Evolutionary conservation across 2,329 filamentous ascomycete species (phyloP).

Genomic region (Monascus ruber): DNA sequence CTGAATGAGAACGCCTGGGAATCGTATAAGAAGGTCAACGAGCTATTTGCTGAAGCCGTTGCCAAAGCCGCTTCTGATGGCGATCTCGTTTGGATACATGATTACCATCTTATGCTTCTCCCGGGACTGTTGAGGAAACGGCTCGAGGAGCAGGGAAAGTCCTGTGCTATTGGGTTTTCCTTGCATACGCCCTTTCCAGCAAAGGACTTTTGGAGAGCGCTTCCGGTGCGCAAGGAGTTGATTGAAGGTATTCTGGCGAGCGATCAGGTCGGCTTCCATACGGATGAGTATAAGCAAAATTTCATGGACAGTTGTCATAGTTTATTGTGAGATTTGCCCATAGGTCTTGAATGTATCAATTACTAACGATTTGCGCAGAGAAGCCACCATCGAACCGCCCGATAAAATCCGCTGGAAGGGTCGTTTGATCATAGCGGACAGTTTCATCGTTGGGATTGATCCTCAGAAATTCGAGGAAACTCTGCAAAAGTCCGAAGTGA

Average conservation of each 20-base stretch:
- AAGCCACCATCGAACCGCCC: conserved; percentile 51
- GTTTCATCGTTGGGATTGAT: conserved; percentile 91
- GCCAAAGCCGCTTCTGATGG: conserved; percentile 71
- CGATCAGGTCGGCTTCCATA: conserved; percentile 92
- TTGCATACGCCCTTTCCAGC: conserved; percentile 89
- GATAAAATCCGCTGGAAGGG: conserved; percentile 79
- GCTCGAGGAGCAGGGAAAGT: conserved; percentile 59
- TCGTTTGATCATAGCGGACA: conserved; percentile 71
- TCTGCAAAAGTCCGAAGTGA: conserved; percentile 62
- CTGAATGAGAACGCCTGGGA: conserved; percentile 84
- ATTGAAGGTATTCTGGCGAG: conserved; percentile 73
- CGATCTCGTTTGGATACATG: conserved; percentile 88
- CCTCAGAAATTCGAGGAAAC: conserved; percentile 85
- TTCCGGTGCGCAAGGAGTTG: conserved; percentile 76
- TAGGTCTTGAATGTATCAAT: too few relatives aligned
- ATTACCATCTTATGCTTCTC: conserved; percentile 94
- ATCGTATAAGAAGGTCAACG: conserved; percentile 80
- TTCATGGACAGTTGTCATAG: conserved; percentile 82
- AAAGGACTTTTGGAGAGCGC: conserved; percentile 81
- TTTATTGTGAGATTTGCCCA: conserved; percentile 49
- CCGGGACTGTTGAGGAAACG: conserved; percentile 72
- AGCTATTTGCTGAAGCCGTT: conserved; percentile 74
- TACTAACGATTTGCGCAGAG: conserved; percentile 11
- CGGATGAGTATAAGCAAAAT: conserved; percentile 89
- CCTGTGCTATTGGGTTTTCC: conserved; percentile 90